These are phyloP conservation scores for Pterocarpus santalinus DNA, from an alignment of 306 rosid genomes.

Conservation along the genomic window DNA sequence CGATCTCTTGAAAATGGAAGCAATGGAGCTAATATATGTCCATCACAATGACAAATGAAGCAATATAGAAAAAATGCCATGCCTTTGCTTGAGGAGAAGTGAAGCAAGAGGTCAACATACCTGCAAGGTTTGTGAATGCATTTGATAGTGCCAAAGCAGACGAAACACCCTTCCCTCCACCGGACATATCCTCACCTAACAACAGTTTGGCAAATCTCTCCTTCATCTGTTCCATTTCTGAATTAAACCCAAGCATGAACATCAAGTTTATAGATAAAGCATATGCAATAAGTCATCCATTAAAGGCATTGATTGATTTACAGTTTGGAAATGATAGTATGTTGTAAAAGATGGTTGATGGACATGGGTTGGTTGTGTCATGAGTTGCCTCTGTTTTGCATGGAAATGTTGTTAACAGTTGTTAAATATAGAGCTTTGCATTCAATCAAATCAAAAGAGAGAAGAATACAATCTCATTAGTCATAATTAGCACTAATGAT, in stretches of 20 bases:
- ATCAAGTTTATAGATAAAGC: not conserved
- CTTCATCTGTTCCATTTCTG: slow-evolving; percentile 95
- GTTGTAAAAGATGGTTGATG: not conserved
- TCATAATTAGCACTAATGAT: not conserved
- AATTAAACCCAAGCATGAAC: slow-evolving; percentile 46
- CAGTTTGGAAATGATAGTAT: not conserved
- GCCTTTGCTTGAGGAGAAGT: not conserved
- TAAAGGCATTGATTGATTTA: not conserved
- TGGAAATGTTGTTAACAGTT: not conserved
- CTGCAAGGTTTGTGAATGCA: slow-evolving; percentile 96
- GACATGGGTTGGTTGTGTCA: too few species aligned
- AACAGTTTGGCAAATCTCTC: slow-evolving; percentile 91
- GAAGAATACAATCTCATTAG: not conserved
- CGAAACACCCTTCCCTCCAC: slow-evolving; percentile 98
- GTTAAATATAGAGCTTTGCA: too few species aligned
- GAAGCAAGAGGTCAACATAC: slow-evolving; percentile 37
- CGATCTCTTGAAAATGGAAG: too few species aligned
- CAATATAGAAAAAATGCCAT: slow-evolving; percentile 1
- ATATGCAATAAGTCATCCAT: not conserved
- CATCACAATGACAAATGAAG: not conserved
- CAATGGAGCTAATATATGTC: not conserved
- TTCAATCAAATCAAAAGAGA: not conserved
- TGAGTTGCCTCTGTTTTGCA: not conserved
- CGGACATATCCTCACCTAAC: slow-evolving; percentile 98
- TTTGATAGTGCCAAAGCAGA: slow-evolving; percentile 96